Base-by-base conservation (phyloP, 2,329 filamentous ascomycete genomes). In the Pseudogymnoascus sp. region DNA sequence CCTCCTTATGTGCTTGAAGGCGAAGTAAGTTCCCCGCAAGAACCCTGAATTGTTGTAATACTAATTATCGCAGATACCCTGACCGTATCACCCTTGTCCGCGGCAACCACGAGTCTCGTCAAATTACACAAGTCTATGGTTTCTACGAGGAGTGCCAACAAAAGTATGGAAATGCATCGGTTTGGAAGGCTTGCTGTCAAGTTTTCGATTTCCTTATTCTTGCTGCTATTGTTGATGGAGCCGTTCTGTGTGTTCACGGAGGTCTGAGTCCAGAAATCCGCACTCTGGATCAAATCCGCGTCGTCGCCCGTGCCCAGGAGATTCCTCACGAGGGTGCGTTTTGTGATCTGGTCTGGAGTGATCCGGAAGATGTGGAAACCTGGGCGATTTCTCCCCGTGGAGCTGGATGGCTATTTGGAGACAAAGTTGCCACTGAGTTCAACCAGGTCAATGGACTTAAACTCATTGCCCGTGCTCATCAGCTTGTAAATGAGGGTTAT, bases 171-270 rank as follows among this genome's bases (percentile, higher is more conserved):
- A 90, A 89, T 72, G 87, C 87, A 6, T 88, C 85, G 32, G 87
- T 90, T 60, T 90, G 87, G 87, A 90, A 90, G 74, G 87, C 86
- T 59, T 90, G 88, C 73, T 90, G 87, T 68, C 87, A 90, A 72
- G 85, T 90, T 43, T 90, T 90, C 69, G 87, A 90, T 72, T 90
- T 89, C 71, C 83, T 90, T 65, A 86, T 87, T 16, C 79, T 90
- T 62, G 87, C 86, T 61, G 87, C 87, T 59, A 83, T 89, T 67
- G 87, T 90, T 66, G 87, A 90, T 69, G 87, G 87, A 69, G 85
- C 87, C 70, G 85, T 90, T 60, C 80, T 90, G 65, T 90, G 87
- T 72, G 83, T 90, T 25, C 87, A 90, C 68, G 87, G 87, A 64
- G 87, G 86, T 50, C 72, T 90, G 62, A 88, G 84, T 61, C 87